phyloP scores from a whole-genome alignment of 148 eudicot species.

The Camellia granthamiana region DNA sequence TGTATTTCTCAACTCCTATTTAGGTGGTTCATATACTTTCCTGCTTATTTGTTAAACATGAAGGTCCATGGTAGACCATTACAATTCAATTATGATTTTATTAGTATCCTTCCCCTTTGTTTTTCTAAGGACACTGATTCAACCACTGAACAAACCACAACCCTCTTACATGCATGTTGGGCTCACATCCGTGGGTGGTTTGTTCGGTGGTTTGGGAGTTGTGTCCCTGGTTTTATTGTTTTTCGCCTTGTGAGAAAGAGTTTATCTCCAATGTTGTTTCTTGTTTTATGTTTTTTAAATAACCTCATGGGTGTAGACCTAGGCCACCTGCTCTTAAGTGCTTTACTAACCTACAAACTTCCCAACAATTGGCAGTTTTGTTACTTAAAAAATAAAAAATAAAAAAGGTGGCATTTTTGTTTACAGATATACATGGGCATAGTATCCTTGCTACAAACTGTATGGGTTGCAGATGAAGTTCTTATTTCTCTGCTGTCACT shows the following conservation, averaged over 20 bases:
- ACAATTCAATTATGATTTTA: not conserved
- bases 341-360: not conserved
- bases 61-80: not conserved
- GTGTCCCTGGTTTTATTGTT: too few relatives aligned
- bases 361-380: not conserved
- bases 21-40: not conserved
- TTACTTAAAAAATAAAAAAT: not conserved
- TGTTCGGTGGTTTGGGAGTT: too few relatives aligned
- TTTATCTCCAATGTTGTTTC: too few relatives aligned
- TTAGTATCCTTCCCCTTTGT: too few relatives aligned
- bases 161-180: too few relatives aligned
- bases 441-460: not conserved
- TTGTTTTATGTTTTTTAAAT: too few relatives aligned
- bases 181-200: too few relatives aligned
- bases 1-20: not conserved
- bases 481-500: slow-evolving; percentile 30
- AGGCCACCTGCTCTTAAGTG: not conserved
- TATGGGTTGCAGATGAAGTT: slow-evolving; percentile 18
- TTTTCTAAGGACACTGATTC: too few relatives aligned
- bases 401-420: not conserved
- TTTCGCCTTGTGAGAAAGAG: too few relatives aligned
- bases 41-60: not conserved
- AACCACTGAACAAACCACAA: too few relatives aligned
- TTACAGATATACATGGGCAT: not conserved
- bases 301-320: not conserved